phyloP scores from a whole-genome alignment of 805 yeast species.

The Gaillardinia entomophila region DNA sequence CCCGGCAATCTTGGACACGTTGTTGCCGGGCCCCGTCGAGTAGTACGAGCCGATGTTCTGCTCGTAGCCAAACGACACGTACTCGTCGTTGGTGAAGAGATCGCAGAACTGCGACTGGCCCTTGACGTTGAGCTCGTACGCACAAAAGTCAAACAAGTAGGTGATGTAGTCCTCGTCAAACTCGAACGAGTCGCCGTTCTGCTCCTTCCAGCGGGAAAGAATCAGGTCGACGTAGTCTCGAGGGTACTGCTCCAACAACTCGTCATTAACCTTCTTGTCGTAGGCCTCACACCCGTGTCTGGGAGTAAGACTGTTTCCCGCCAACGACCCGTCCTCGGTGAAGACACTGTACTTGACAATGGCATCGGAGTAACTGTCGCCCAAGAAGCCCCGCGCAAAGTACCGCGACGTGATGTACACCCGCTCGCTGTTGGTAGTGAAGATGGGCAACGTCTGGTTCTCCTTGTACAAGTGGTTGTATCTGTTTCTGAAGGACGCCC shows the following conservation, averaged over 20 bases:
- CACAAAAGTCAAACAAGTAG: constrained; percentile 8
- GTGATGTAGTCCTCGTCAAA: constrained; percentile 5
- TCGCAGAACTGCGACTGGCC: constrained; percentile 9
- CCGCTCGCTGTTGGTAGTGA: constrained; percentile 17
- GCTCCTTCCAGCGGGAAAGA: constrained; percentile 9
- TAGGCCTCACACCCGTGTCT: constrained; percentile 7
- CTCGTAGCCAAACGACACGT: constrained; percentile 5
- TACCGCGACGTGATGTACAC: constrained; percentile 14
- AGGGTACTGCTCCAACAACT: constrained; percentile 11
- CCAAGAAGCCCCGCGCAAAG: constrained; percentile 20
- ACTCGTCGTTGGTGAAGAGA: constrained; percentile 10
- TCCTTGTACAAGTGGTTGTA: constrained; percentile 13
- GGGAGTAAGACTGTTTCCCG: constrained; percentile 19
- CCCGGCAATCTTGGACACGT: constrained; percentile 5
- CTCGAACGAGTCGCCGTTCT: constrained; percentile 7
- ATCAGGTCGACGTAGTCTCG: constrained; percentile 13
- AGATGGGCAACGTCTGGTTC: constrained; percentile 9
- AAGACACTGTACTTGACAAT: constrained; percentile 5
- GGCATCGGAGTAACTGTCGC: constrained; percentile 9
- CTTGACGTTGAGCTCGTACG: constrained; percentile 9
- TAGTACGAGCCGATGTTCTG: constrained; percentile 7
- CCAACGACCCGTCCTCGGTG: constrained; percentile 11
- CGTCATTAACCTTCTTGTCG: constrained; percentile 10
- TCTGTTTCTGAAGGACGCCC: constrained; percentile 14
- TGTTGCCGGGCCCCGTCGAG: constrained; percentile 9